phyloP scores from a whole-genome alignment of 2,329 filamentous ascomycete species.

The Trematosphaeria pertusa region DNA sequence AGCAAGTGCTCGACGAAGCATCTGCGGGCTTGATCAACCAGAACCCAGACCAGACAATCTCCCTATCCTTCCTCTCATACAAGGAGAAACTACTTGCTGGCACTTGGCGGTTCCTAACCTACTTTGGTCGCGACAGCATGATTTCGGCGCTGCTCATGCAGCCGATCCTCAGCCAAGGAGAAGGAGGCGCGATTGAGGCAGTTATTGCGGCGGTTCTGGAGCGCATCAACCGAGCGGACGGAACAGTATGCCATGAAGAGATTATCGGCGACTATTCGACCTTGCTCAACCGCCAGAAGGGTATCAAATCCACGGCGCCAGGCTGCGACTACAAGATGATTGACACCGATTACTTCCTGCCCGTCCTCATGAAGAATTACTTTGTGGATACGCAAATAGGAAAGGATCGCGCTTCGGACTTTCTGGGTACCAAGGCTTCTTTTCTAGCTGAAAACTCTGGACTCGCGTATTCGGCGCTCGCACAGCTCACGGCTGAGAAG shows the following conservation, averaged over 20 bases:
- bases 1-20: slow-evolving; percentile 58
- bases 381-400: slow-evolving; percentile 59
- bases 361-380: slow-evolving; percentile 65
- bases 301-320: slow-evolving; percentile 60
- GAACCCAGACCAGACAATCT: slow-evolving; percentile 56
- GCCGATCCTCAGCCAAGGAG: slow-evolving; percentile 63
- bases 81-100: slow-evolving; percentile 68
- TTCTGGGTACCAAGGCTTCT: slow-evolving; percentile 54
- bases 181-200: slow-evolving; percentile 65
- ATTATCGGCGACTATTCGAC: slow-evolving; percentile 71
- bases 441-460: slow-evolving; percentile 60
- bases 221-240: slow-evolving; percentile 65
- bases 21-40: slow-evolving; percentile 56
- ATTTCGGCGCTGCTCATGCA: slow-evolving; percentile 66
- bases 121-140: slow-evolving; percentile 71
- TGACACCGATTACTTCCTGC: slow-evolving; percentile 68
- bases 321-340: slow-evolving; percentile 67
- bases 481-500: slow-evolving; percentile 61
- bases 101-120: slow-evolving; percentile 71
- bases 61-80: slow-evolving; percentile 70
- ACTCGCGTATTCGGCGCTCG: slow-evolving; percentile 61
- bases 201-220: slow-evolving; percentile 68
- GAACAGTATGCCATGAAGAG: slow-evolving; percentile 69
- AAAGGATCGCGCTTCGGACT: slow-evolving; percentile 42
- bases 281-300: slow-evolving; percentile 62